Base-by-base conservation (phyloP, 768 basidiomycete genomes). In the Leccinum fibrillosum region DNA sequence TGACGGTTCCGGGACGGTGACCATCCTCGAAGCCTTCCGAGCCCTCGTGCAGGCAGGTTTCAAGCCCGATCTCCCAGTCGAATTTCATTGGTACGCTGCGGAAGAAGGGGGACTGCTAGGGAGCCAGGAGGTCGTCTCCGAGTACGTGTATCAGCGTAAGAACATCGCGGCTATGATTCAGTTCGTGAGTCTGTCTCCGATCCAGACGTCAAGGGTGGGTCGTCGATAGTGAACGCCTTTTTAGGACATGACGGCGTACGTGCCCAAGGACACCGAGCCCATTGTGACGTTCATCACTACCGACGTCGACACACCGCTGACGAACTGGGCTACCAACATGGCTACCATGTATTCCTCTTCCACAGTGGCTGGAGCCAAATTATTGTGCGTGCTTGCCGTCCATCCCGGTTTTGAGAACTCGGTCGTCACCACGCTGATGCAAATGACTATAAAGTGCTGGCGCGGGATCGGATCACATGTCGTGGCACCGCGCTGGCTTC, bases 71-170 rank as follows among this genome's bases (percentile, higher is more conserved):
- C 81, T 82, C 47, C 76, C 84, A 9, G 78, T 91, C 32, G 88
- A 92, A 68, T 92, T 91, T 72, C 89, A 90, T 63, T 91, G 89
- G 89, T 92, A 91, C 69, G 86, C 89, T 54, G 89, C 86, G 42
- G 89, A 92, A 77, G 89, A 71, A 53, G 69, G 58, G 53, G 57
- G 64, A 25, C 49, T 58, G 30, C 49, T 65, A 17, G 54, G 54
- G 19, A 54, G 80, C 37, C 81, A 82, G 59, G 84, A 82, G 7
- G 75, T 86, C 56, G 83, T 80, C 4, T 75, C 76, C 30, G 70
- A 67, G 26, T 84, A 84, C 70, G 79, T 79, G 64, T 75, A 69
- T 49, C 63, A 73, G 17, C 78, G 77, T 4, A 71, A 73, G 48
- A 69, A 75, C 23, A 78, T 85, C 25, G 77, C 76, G 30, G 84